Evolutionary conservation across 1,284 basidiomycete genomes (phyloP), one percentile per base, ranked within the genome.

Genomic region (Irpex lacteus): DNA sequence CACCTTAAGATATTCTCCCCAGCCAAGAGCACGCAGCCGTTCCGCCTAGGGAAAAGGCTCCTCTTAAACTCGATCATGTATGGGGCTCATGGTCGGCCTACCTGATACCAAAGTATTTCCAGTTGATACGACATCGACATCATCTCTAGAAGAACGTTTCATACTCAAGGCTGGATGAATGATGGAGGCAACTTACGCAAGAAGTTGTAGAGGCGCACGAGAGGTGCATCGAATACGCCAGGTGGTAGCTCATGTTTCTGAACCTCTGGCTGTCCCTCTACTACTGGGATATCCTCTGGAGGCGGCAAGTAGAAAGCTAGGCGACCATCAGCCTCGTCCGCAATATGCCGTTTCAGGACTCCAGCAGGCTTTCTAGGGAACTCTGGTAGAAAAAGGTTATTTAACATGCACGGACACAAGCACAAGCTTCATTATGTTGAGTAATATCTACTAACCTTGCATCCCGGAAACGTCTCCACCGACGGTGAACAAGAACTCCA

Each of bases 121-220:
- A 94, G 81, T 71, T 94, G 91, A 74, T 94, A 95, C 2, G 91
- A 90, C 63, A 94, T 75, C 1, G 91, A 91, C 85, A 94, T 91
- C 80, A 91, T 90, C 73, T 94, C 92, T 94, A 69, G 21, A 52
- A 53, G 55, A 11, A 19, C 56, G 32, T 49, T 32, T 54, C 59
- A 15, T 44, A 21, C 32, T 34, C 2, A 34, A 50, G 36, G 5
- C 26, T 32, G 32, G 32, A 32, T 3, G 32, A 3, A 32, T 32
- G 32, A 4, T 32, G 4, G 32, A 32, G 32, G 67, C 66, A 3
- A 80, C 90, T 70, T 75, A 93, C 92, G 91, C 40, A 94, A 81
- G 69, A 94, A 91, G 70, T 94, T 94, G 75, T 83, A 94, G 8
- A 93, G 70, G 49, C 92, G 84, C 8, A 93, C 83, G 13, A 94